A percentile compares a stretch with the other conserved stretches of the same genome.
Evolutionary conservation across 352 stramenopile species (phyloP).

Genomic region (Blastocystis sp.): DNA sequence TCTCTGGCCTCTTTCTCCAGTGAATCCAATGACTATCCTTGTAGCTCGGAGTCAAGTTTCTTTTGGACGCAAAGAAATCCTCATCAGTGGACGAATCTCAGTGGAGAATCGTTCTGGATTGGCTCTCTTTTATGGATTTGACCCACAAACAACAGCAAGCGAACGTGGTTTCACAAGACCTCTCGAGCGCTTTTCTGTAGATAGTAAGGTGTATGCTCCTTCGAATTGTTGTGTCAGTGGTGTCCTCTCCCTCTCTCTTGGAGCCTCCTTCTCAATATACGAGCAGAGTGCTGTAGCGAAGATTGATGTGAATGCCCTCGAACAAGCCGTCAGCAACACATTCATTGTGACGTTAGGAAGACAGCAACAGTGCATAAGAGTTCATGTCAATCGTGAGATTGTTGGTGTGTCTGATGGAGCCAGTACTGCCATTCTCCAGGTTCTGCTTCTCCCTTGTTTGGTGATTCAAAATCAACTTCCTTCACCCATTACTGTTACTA

Average conservation of each 20-base stretch:
- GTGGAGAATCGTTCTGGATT: slow-evolving; percentile 21
- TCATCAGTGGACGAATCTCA: slow-evolving; percentile 1
- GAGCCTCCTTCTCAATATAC: slow-evolving; percentile 4
- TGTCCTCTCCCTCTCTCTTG: background rate
- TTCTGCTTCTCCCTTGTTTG: slow-evolving; percentile 22
- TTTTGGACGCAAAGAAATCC: slow-evolving; percentile 28
- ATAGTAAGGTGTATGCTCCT: slow-evolving; percentile 30
- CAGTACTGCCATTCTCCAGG: background rate
- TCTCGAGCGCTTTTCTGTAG: background rate
- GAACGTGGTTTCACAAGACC: background rate
- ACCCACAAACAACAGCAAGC: background rate
- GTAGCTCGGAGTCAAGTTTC: background rate
- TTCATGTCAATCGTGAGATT: background rate
- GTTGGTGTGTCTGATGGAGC: background rate
- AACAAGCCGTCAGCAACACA: background rate
- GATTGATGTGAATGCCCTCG: background rate
- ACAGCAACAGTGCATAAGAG: background rate
- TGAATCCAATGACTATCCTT: background rate
- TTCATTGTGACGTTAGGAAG: background rate
- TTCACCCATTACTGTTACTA: background rate
- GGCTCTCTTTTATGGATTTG: slow-evolving; percentile 21
- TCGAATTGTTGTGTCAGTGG: background rate
- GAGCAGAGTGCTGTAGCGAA: background rate
- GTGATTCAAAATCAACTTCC: slow-evolving; percentile 33
- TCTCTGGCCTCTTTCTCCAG: background rate